These are phyloP conservation scores for Chytriomyces sp. DNA, from an alignment of 192 early-diverging fungal species.

Conservation along the genomic window DNA sequence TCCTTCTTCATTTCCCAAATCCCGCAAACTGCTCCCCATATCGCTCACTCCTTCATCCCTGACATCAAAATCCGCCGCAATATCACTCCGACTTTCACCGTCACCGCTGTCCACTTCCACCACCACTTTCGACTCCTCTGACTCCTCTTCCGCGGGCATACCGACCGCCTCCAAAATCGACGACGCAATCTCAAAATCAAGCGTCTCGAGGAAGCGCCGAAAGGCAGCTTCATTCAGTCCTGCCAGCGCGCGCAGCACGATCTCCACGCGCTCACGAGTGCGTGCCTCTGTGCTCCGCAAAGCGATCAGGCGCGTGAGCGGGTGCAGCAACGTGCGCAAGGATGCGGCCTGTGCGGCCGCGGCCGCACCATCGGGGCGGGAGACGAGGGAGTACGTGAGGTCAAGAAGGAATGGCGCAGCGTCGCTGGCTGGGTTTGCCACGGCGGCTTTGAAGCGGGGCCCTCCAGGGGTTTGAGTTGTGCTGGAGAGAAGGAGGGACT, in stretches of 20 bases:
- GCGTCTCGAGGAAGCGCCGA: not conserved
- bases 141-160: not conserved
- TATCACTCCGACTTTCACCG: not conserved
- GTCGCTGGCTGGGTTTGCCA: no score
- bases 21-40: no score
- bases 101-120: not conserved
- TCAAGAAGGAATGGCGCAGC: no score
- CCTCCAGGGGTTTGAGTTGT: not conserved
- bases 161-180: not conserved
- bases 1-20: not conserved
- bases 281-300: not conserved
- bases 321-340: not conserved
- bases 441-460: no score
- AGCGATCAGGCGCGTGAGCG: not conserved
- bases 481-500: not conserved
- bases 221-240: not conserved
- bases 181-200: conserved; percentile 6
- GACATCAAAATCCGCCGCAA: not conserved
- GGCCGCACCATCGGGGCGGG: no score
- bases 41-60: not conserved
- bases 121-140: not conserved
- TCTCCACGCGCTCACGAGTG: not conserved
- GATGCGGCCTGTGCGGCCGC: no score
- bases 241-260: not conserved
- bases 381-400: no score